Base-by-base conservation (phyloP, 495 filamentous ascomycete species). In the Talaromyces adpressus region DNA sequence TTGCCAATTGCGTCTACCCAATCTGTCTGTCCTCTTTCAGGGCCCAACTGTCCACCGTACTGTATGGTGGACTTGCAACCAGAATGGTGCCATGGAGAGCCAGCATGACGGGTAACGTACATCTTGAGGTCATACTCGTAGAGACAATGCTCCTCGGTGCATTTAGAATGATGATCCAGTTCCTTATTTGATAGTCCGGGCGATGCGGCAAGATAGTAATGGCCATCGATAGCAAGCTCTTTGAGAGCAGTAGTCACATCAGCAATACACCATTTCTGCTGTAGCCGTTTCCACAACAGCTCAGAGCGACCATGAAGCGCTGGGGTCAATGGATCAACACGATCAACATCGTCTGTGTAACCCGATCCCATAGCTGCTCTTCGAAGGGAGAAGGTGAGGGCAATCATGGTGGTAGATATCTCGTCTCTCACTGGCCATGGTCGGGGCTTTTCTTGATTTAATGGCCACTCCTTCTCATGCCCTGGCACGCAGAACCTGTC, bases 191-290 rank as follows among this genome's bases (percentile, higher is more conserved):
- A 7, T 7, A 41, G 14, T 12, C 57, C 34, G 7, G 57, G 57
- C 6, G 57, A 60, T 25, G 30, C 20, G 4, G 57, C 57, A 22
- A 60, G 20, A 60, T 60, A 60, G 18, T 60, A 60, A 18, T 60
- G 57, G 18, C 57, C 57, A 39, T 60, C 57, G 18, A 60, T 25
- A 39, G 16, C 2, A 9, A 60, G 57, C 36, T 60, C 16, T 23
- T 41, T 60, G 14, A 60, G 36, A n/a, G 34, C 16, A 7, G 57
- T 60, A 8, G 29, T 60, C 20, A 60, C 57, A 16, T 60, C 57
- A 25, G 30, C 57, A 25, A 60, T 36, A 23, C 57, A 60, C 57
- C 57, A 60, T 60, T 60, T 60, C 11, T 60, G 34, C 30, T 41
- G 30, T 41, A 60, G 36, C n/a, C 57, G 57, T 45, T 27, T 60